Evolutionary conservation across 106 monocot genomes (phyloP).

Genomic region (Dactylorhiza incarnata): DNA sequence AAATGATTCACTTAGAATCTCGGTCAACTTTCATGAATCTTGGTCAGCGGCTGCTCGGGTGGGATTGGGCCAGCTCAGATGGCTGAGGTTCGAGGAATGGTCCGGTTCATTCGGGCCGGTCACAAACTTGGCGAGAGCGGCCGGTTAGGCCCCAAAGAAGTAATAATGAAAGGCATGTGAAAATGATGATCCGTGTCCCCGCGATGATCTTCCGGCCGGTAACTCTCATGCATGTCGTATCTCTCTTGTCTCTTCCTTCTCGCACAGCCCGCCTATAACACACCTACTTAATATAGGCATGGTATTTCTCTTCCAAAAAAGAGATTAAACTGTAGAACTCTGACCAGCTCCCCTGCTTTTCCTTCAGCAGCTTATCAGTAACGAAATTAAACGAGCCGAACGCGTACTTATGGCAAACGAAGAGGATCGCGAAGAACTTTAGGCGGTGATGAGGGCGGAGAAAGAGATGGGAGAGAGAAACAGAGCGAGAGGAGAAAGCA

Average conservation of each 20-base stretch:
- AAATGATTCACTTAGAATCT: too few relatives aligned
- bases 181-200: too few relatives aligned
- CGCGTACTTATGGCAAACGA: constrained; percentile 1
- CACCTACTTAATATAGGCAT: not conserved
- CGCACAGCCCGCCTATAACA: not conserved
- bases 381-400: constrained; percentile 6
- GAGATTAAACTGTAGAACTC: not conserved
- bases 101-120: too few relatives aligned
- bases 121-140: too few relatives aligned
- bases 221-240: too few relatives aligned
- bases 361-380: not conserved
- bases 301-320: not conserved
- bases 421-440: not conserved
- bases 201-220: too few relatives aligned
- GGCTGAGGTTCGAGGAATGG: too few relatives aligned
- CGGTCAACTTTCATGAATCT: too few relatives aligned
- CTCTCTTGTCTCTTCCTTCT: not conserved
- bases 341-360: not conserved
- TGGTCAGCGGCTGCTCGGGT: too few relatives aligned
- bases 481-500: constrained; percentile 9
- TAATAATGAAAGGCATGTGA: too few relatives aligned
- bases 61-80: too few relatives aligned
- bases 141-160: too few relatives aligned
- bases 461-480: constrained; percentile 2
- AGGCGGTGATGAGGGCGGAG: not conserved